phyloP scores from a whole-genome alignment of 2,329 filamentous ascomycete genomes.

The Rugonectria rugulosa region DNA sequence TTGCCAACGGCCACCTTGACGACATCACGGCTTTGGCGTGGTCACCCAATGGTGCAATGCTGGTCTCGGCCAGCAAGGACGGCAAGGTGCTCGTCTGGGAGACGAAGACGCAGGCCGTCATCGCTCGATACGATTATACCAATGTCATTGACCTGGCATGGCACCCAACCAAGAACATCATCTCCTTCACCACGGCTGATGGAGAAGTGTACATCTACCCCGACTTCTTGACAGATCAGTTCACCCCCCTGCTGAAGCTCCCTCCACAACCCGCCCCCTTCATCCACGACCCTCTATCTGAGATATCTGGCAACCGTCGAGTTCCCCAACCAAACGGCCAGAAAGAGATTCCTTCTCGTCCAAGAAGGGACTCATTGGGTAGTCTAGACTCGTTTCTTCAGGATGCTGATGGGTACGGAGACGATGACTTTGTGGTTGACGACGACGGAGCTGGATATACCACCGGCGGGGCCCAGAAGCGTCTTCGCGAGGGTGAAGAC shows the following conservation, averaged over 20 bases:
- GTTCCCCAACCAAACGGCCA: conserved; percentile 62
- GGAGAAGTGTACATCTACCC: conserved; percentile 93
- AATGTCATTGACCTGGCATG: conserved; percentile 88
- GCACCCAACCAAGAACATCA: conserved; percentile 88
- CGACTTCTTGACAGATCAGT: conserved; percentile 69
- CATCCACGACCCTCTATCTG: conserved; percentile 79
- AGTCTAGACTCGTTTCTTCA: conserved; percentile 83
- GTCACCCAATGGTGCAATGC: conserved; percentile 92
- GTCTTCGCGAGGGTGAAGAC: conserved; percentile 62
- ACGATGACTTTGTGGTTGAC: conserved; percentile 90
- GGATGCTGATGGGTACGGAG: conserved; percentile 60
- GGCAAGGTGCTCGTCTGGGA: conserved; percentile 85
- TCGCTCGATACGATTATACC: conserved; percentile 80
- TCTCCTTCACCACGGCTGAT: conserved; percentile 91
- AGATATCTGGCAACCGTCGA: conserved; percentile 71
- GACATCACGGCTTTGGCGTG: conserved; percentile 89
- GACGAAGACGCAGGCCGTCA: conserved; percentile 81
- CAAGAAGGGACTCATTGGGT: conserved; percentile 71
- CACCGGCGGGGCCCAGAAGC: conserved; percentile 60
- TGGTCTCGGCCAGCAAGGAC: conserved; percentile 75
- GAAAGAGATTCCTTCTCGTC: conserved; percentile 56
- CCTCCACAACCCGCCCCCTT: conserved; percentile 80
- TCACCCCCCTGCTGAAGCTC: conserved; percentile 63
- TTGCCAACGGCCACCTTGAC: conserved; percentile 79
- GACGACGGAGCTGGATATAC: conserved; percentile 94